Evolutionary conservation across 805 yeast genomes (phyloP), one percentile per base, ranked within the genome.

Genomic region (Candida adriatica): DNA sequence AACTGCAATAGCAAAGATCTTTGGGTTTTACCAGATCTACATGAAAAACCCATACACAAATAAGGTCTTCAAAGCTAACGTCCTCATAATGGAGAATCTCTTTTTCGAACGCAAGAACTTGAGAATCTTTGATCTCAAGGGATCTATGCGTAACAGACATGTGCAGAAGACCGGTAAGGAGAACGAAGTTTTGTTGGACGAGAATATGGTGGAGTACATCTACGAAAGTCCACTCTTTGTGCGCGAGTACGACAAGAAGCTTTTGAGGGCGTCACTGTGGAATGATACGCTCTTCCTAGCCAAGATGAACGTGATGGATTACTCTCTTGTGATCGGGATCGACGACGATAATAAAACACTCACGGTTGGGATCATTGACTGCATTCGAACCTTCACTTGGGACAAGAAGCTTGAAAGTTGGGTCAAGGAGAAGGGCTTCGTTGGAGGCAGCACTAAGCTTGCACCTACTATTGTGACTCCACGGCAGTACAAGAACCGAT

Each of bases 241-340:
- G 6, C 67, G 90, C 37, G 96, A 90, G 48, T 88, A 87, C 46
- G 90, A 87, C 51, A 92, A 92, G 52, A 79, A 83, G 46, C 59
- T 87, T 23, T 56, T 92, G 29, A 62, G 95, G 28, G 90, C 96
- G 0, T 88, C 96, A 0, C 59, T 92, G 18, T 92, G 94, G 81
- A 92, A 94, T 51, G 99, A 92, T 49, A 92, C 97, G 0, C 62
- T 92, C 11, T 94, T 92, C 53, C 61, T 92, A 33, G 87, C 95
- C 4, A 92, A 94, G 49, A 85, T 92, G 95, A 94, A 92, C 51
- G 97, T 92, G 6, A 92, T 92, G 99, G 99, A 92, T 56, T 92
- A 92, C 51, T 90, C 97, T 0, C 64, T 92, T 42, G 95, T 92
- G 8, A 79, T 92, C 38, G 99, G 97, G 1, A 84, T 92, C 24